Base-by-base conservation (phyloP, 176 grass and related monocot genomes). In the Microstegium vimineum region DNA sequence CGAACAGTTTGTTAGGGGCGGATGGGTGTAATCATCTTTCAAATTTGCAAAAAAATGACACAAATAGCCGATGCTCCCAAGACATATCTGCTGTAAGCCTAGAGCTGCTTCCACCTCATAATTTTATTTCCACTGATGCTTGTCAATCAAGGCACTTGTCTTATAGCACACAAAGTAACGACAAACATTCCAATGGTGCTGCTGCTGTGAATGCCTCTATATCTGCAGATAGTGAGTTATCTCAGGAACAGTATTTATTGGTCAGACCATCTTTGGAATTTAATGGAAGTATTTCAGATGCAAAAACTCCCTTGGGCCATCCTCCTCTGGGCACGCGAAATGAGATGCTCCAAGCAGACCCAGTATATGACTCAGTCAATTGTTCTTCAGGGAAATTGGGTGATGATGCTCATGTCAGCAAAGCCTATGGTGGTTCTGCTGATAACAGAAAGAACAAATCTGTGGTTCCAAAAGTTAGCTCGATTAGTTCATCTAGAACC, bases 181-280 rank as follows among this genome's bases (percentile, higher is more conserved):
- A 1, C 49, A 71, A 64, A 81, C 40, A 70, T 70, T 81, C 70
- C 76, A 81, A 68, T 70, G 47, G 17, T 68, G 67, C 33, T 61
- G 25, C 68, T 88, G 49, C 62, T 79, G 68, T 15, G 60, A 36
- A 43, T 63, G 20, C 40, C 17, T 61, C 52, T 57, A 30, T 66
- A 72, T 72, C 64, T 71, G 34, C 28, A 63, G 83, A 85, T 45
- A 89, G 76, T 0, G 26, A 76, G 52, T 63, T 70, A 36, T 36
- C 71, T 40, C 87, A 71, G 43, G 65, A 77, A 59, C 88, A 66
- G 54, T 54, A 73, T 90, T 83, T 86, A 69, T 70, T 43, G 52
- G 18, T 65, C 13, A 76, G 83, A 32, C 25, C 75, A 57, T 47
- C 63, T 78, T 38, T 82, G 62, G 56, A 86, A 76, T 31, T 78